phyloP scores from a whole-genome alignment of 2,329 filamentous ascomycete species.

The Triangularia setosa region DNA sequence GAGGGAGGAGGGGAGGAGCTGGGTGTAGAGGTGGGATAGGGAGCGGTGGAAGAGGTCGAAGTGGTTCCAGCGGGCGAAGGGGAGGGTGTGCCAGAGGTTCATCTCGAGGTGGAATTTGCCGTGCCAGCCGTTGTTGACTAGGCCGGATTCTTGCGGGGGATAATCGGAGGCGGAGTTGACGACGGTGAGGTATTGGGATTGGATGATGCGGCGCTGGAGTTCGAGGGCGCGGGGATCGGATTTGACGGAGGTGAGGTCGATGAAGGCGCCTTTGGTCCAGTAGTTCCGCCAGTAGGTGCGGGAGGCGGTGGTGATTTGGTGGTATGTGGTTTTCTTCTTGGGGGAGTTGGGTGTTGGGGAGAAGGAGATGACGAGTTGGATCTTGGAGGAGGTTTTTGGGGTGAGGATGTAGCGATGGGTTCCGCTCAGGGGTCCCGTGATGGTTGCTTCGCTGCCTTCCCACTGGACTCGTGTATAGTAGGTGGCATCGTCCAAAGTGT shows the following conservation, averaged over 20 bases:
- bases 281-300: constrained; percentile 45
- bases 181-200: constrained; percentile 51
- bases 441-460: constrained; percentile 31
- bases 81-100: constrained; percentile 50
- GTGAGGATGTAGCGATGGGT: constrained; percentile 44
- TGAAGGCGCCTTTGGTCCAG: constrained; percentile 48
- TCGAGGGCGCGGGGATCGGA: constrained; percentile 41
- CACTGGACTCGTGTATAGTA: constrained; percentile 41
- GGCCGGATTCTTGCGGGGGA: constrained; percentile 43
- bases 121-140: constrained; percentile 54
- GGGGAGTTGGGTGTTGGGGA: constrained; percentile 27
- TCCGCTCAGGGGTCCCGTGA: constrained; percentile 32
- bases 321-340: constrained; percentile 25
- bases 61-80: constrained; percentile 49
- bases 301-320: constrained; percentile 31
- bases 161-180: constrained; percentile 49
- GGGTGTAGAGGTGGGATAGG: constrained; percentile 42
- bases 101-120: constrained; percentile 55
- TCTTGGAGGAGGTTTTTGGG: constrained; percentile 22
- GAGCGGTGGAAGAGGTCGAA: constrained; percentile 43
- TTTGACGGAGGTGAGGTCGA: constrained; percentile 42
- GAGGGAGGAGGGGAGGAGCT: constrained; percentile 40
- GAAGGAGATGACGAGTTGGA: constrained; percentile 33
- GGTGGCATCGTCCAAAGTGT: constrained; percentile 40
- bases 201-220: constrained; percentile 49